These are phyloP conservation scores for Cladophialophora carrionii DNA, from an alignment of 2,329 filamentous ascomycete species.

Conservation along the genomic window DNA sequence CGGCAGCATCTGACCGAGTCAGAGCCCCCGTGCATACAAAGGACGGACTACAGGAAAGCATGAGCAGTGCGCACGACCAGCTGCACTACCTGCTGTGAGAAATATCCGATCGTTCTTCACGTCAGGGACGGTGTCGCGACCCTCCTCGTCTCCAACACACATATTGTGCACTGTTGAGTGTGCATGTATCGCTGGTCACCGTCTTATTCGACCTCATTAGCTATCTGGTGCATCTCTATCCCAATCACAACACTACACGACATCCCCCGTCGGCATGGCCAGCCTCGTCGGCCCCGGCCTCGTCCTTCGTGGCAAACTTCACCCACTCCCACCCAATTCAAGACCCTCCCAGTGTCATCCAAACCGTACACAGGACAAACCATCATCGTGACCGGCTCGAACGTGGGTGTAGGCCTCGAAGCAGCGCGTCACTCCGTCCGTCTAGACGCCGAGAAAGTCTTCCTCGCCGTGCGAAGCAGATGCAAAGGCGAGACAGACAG, in stretches of 20 bases:
- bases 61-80: no score
- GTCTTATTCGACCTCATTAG: not conserved
- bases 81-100: no score
- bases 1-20: no score
- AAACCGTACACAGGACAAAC: conserved; percentile 35
- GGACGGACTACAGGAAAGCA: no score
- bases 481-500: conserved; percentile 47
- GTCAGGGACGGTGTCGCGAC: no score
- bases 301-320: not conserved
- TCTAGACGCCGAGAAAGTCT: conserved; percentile 47
- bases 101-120: no score
- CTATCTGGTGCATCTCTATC: not conserved
- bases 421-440: conserved; percentile 48
- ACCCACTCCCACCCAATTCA: conserved; percentile 23
- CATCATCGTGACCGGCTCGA: conserved; percentile 51
- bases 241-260: not conserved
- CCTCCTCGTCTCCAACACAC: no score
- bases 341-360: conserved; percentile 16
- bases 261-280: not conserved
- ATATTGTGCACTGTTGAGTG: no score
- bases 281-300: not conserved
- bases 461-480: conserved; percentile 50
- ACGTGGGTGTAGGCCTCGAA: conserved; percentile 51
- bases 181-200: not conserved
- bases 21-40: no score